A percentile compares a stretch with the other conserved stretches of the same genome.
These are phyloP conservation scores for Penicillium hordei DNA, from an alignment of 2,329 filamentous ascomycete genomes.

Conservation along the genomic window DNA sequence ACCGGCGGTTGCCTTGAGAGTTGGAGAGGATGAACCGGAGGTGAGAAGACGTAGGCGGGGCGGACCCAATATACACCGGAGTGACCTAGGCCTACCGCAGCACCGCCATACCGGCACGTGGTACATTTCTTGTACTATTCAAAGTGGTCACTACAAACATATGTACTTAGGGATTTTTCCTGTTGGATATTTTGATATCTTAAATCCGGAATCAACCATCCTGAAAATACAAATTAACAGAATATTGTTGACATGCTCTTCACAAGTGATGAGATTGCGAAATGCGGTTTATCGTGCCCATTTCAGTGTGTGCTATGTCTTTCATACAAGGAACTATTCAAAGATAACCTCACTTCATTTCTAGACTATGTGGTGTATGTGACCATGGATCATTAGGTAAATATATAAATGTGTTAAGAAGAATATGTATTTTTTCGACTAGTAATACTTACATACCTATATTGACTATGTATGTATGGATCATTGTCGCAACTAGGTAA, in stretches of 20 bases:
- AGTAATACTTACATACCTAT: neutral
- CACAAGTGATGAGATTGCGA: neutral
- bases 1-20: conserved; percentile 28
- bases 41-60: conserved; percentile 18
- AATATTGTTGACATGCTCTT: neutral
- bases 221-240: neutral
- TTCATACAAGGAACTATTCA: neutral
- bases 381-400: neutral
- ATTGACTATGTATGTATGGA: neutral
- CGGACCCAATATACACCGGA: conserved; percentile 14
- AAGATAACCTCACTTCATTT: neutral
- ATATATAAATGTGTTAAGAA: neutral
- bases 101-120: conserved; percentile 19
- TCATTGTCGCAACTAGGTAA: neutral
- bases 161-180: neutral
- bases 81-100: conserved; percentile 16
- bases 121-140: conserved; percentile 19
- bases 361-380: neutral
- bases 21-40: conserved; percentile 8
- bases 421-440: neutral
- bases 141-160: neutral
- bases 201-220: neutral
- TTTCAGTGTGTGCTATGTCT: neutral
- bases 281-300: neutral
- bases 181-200: neutral